Conservation (phyloP, 495 filamentous ascomycete species). For the Pyronema domesticum region DNA sequence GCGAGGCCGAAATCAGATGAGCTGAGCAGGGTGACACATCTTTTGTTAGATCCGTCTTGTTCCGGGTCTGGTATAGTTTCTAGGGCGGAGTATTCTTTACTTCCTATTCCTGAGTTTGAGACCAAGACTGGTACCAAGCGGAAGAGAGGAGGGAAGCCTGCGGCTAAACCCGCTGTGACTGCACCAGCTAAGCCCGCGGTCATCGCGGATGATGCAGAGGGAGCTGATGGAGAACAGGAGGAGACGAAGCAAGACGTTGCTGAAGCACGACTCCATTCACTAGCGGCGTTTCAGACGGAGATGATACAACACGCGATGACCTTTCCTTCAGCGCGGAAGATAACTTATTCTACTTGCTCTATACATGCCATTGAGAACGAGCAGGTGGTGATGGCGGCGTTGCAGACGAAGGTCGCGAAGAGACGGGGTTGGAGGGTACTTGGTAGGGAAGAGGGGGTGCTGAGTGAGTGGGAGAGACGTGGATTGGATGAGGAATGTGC, state of each 20-base stretch:
- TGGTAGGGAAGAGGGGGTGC: constrained; percentile 48
- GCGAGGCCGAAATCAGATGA: constrained; percentile 40
- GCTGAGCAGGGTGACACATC: constrained; percentile 43
- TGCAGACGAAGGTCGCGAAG: constrained; percentile 46
- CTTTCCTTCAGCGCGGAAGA: constrained; percentile 57
- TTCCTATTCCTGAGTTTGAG: constrained; percentile 33
- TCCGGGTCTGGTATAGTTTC: constrained; percentile 89
- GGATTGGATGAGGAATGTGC: constrained; percentile 35
- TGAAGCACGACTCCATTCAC: constrained; percentile 43
- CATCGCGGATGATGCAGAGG: constrained; percentile 4
- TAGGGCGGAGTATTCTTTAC: constrained; percentile 40
- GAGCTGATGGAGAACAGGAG: constrained; percentile 21
- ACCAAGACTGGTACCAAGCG: constrained; percentile 30
- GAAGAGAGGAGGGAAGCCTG: constrained; percentile 30
- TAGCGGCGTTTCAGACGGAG: constrained; percentile 59
- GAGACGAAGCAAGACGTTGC: constrained; percentile 34
- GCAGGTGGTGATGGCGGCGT: constrained; percentile 50
- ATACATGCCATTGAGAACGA: constrained; percentile 78
- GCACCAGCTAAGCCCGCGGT: constrained; percentile 9
- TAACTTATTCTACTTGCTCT: constrained; percentile 89
- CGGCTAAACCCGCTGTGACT: constrained; percentile 17
- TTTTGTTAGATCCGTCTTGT: constrained; percentile 84
- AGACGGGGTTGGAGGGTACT: constrained; percentile 60
- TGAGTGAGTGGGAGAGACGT: constrained; percentile 43
- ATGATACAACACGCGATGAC: constrained; percentile 65